Evolutionary conservation across 176 grass and related monocot genomes (phyloP).

Genomic region (Carex littledalei): DNA sequence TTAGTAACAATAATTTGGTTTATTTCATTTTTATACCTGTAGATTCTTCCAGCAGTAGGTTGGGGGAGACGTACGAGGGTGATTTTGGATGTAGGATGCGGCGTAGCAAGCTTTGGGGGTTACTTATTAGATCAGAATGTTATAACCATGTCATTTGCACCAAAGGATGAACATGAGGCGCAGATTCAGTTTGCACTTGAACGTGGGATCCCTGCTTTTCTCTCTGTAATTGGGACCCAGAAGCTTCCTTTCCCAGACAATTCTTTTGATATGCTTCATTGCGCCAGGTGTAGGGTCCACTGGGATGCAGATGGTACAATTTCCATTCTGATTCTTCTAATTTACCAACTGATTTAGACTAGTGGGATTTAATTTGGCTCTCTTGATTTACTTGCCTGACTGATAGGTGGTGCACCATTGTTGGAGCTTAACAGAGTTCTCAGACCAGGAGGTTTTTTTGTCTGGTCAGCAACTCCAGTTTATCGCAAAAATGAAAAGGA

Average conservation of each 20-base stretch:
- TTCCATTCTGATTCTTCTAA: conserved; percentile 16
- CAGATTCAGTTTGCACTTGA: conserved; percentile 93
- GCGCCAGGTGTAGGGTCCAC: conserved; percentile 83
- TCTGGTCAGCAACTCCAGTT: conserved; percentile 94
- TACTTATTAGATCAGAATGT: conserved; percentile 85
- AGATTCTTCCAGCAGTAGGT: conserved; percentile 67
- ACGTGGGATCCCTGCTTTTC: conserved; percentile 75
- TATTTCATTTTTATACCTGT: conserved; percentile 9
- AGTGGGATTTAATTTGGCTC: not conserved
- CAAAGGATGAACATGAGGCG: conserved; percentile 95
- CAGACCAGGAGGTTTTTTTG: conserved; percentile 85
- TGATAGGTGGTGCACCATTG: conserved; percentile 76
- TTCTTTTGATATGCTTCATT: conserved; percentile 84
- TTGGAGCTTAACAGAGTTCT: conserved; percentile 91
- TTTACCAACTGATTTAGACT: not conserved
- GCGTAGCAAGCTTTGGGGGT: conserved; percentile 92
- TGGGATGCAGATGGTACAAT: conserved; percentile 82
- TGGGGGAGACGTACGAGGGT: conserved; percentile 75
- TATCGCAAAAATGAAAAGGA: conserved; percentile 69
- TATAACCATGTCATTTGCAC: conserved; percentile 89
- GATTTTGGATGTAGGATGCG: conserved; percentile 88
- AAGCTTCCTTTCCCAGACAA: conserved; percentile 91
- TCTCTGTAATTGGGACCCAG: conserved; percentile 83
- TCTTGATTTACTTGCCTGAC: conserved; percentile 25
- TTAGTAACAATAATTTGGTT: conserved; percentile 18